Conservation (phyloP, 2,329 filamentous ascomycete genomes). For the Xylariaceae sp. region DNA sequence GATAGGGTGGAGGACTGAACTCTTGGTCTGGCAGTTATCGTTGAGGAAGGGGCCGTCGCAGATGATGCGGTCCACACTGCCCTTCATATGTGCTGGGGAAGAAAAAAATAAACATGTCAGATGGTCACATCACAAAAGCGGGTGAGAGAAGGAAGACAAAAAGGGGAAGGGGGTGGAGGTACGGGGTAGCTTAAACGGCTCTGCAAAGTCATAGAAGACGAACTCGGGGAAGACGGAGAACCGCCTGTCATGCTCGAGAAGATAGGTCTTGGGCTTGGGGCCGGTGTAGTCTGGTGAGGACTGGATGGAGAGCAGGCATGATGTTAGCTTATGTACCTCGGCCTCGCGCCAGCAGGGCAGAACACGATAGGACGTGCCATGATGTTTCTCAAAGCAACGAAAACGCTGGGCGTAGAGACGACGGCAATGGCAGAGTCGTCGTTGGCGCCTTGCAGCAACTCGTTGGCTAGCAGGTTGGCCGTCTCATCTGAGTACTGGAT, state of each 20-base stretch:
- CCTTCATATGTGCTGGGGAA: constrained; percentile 51
- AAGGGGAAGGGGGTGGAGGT: constrained; percentile 18
- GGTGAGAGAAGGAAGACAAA: neutral
- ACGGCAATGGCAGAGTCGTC: constrained; percentile 60
- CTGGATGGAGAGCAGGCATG: constrained; percentile 4
- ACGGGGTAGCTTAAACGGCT: constrained; percentile 63
- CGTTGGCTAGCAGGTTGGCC: constrained; percentile 57
- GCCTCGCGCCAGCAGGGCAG: neutral
- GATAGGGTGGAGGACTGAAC: constrained; percentile 36
- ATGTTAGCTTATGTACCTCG: constrained; percentile 3
- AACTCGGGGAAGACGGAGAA: constrained; percentile 74
- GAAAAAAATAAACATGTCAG: too few species aligned
- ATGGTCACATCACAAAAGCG: neutral
- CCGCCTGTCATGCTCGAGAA: constrained; percentile 71
- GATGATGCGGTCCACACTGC: constrained; percentile 64
- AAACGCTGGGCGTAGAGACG: constrained; percentile 72
- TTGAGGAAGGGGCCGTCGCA: constrained; percentile 77
- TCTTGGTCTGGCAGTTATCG: constrained; percentile 76
- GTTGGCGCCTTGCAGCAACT: constrained; percentile 60
- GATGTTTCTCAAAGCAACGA: constrained; percentile 70
- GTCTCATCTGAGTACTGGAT: constrained; percentile 68
- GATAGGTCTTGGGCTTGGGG: constrained; percentile 53
- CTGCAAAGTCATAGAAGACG: constrained; percentile 68
- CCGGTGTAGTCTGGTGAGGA: constrained; percentile 15
- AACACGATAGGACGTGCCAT: constrained; percentile 42